Percentiles rank a stretch among this genome's conserved stretches.
Evolutionary conservation across 305 asterid genomes (phyloP).

Genomic region (Fraxinus latifolia): DNA sequence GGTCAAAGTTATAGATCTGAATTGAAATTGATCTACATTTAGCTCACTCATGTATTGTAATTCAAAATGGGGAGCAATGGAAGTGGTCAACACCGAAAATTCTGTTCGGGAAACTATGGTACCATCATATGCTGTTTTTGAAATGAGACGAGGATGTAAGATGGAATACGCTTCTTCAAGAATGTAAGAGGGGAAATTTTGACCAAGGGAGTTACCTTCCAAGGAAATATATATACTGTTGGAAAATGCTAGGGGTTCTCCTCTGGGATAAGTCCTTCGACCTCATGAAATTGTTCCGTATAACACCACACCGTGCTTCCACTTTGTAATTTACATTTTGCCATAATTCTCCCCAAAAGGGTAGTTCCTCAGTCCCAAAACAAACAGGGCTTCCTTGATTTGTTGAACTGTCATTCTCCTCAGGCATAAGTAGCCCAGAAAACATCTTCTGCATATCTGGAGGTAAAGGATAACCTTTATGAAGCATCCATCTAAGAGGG

Average conservation of each 20-base stretch:
- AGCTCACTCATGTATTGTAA: neutral
- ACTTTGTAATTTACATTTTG: constrained; percentile 49
- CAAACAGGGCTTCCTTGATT: constrained; percentile 40
- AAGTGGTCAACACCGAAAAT: neutral
- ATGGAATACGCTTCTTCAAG: neutral
- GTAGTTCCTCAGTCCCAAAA: constrained; percentile 39
- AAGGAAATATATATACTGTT: constrained; percentile 70
- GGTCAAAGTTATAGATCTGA: neutral
- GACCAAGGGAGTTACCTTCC: constrained; percentile 54
- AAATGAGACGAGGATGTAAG: neutral
- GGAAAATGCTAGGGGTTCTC: constrained; percentile 51
- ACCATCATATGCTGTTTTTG: neutral
- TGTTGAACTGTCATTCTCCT: constrained; percentile 26
- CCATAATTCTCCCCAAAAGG: constrained; percentile 63
- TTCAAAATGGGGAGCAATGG: neutral
- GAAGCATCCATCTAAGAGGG: constrained; percentile 88
- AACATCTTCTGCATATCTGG: constrained; percentile 51
- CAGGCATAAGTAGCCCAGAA: constrained; percentile 31
- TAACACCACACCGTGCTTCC: constrained; percentile 47
- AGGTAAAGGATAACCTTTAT: constrained; percentile 80
- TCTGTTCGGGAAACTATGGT: neutral
- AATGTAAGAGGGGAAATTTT: neutral
- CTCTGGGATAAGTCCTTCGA: constrained; percentile 71
- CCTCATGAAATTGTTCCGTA: constrained; percentile 41
- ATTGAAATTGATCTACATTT: neutral